These are phyloP conservation scores for Scalesia atractyloides DNA, from an alignment of 129 eudicot genomes.

Conservation along the genomic window DNA sequence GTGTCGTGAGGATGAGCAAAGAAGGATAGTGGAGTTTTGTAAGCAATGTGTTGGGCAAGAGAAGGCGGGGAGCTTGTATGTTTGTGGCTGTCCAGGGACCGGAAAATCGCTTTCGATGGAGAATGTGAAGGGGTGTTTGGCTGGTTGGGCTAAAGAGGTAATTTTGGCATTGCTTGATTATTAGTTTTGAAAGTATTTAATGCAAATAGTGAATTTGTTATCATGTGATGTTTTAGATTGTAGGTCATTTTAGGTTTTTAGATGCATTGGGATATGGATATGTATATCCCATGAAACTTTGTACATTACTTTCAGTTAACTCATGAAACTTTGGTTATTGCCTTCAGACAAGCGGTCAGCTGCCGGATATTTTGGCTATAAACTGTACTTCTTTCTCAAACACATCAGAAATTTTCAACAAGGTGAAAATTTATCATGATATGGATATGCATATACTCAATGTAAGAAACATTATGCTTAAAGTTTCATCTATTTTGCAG, in stretches of 20 bases:
- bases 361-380: slow-evolving; percentile 34
- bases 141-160: slow-evolving; percentile 86
- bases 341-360: slow-evolving; percentile 56
- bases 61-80: slow-evolving; percentile 83
- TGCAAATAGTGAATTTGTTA: neutral
- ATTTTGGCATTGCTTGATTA: slow-evolving; percentile 6
- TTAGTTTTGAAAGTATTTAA: neutral
- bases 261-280: neutral
- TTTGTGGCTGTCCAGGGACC: slow-evolving; percentile 92
- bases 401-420: slow-evolving; percentile 53
- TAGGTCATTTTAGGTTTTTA: neutral
- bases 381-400: slow-evolving; percentile 29
- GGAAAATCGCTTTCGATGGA: slow-evolving; percentile 93
- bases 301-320: neutral
- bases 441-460: slow-evolving; percentile 3
- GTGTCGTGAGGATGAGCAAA: slow-evolving; percentile 82
- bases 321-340: slow-evolving; percentile 23
- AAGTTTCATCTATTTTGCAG: slow-evolving; percentile 38
- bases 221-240: neutral
- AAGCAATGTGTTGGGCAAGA: slow-evolving; percentile 55
- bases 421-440: slow-evolving; percentile 48
- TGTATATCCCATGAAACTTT: too few relatives aligned
- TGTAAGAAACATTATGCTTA: slow-evolving; percentile 24
- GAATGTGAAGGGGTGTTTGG: slow-evolving; percentile 56
- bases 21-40: slow-evolving; percentile 67